A percentile compares a stretch with the other conserved stretches of the same genome.
Evolutionary conservation across 2,329 filamentous ascomycete genomes (phyloP).

Genomic region (Xylariaceae sp.): DNA sequence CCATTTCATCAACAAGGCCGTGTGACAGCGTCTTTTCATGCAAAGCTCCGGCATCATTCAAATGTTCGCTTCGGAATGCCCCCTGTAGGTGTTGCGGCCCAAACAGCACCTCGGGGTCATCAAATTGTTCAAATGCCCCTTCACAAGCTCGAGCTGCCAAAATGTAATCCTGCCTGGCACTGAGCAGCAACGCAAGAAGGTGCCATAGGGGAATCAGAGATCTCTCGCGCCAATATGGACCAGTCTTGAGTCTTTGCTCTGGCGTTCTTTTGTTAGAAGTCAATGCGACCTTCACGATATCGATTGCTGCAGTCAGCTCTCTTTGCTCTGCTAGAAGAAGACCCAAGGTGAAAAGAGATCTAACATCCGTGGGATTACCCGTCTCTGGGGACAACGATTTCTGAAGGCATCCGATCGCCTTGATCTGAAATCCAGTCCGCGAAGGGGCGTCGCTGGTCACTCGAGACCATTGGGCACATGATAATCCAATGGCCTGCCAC

Average conservation of each 20-base stretch:
- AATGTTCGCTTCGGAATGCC: slow-evolving; percentile 62
- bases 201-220: slow-evolving; percentile 83
- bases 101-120: slow-evolving; percentile 67
- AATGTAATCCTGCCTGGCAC: slow-evolving; percentile 79
- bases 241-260: slow-evolving; percentile 43
- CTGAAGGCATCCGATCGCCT: slow-evolving; percentile 73
- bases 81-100: slow-evolving; percentile 52
- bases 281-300: slow-evolving; percentile 75
- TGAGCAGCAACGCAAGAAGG: slow-evolving; percentile 79
- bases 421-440: slow-evolving; percentile 70
- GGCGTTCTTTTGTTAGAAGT: slow-evolving; percentile 53
- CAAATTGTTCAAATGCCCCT: slow-evolving; percentile 87
- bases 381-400: slow-evolving; percentile 68
- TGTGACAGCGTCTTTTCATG: slow-evolving; percentile 32
- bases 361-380: slow-evolving; percentile 65
- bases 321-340: slow-evolving; percentile 86
- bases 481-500: slow-evolving; percentile 82
- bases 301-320: slow-evolving; percentile 76
- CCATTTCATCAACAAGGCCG: slow-evolving; percentile 74
- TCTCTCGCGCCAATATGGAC: slow-evolving; percentile 60
- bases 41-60: slow-evolving; percentile 53
- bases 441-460: slow-evolving; percentile 72
- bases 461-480: slow-evolving; percentile 83
- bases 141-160: slow-evolving; percentile 82
- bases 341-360: slow-evolving; percentile 76